phyloP scores from a whole-genome alignment of 441 rosid species.

The Viola pubescens region DNA sequence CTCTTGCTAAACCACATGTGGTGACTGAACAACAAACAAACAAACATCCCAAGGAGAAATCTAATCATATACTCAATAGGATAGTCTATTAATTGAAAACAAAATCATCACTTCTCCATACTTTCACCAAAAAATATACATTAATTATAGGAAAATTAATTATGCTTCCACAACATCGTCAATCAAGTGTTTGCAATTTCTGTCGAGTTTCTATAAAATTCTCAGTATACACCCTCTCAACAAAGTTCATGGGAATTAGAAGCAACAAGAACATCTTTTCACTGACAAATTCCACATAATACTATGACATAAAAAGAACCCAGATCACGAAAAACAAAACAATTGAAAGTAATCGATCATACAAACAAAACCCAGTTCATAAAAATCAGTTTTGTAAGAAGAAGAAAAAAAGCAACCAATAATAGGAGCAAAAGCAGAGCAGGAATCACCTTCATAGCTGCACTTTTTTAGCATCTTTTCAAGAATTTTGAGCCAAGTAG shows the following conservation, averaged over 20 bases:
- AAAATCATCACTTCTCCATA: too few species aligned
- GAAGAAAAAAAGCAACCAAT: not conserved
- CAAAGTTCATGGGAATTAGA: too few species aligned
- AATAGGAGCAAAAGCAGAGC: not conserved
- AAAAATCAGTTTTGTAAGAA: slow-evolving; percentile 3
- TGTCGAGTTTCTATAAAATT: too few species aligned
- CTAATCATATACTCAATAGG: slow-evolving; percentile 7
- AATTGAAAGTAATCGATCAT: not conserved
- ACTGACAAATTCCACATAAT: too few species aligned
- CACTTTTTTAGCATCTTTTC: slow-evolving; percentile 97
- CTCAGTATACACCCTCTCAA: too few species aligned
- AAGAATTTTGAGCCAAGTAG: slow-evolving; percentile 86
- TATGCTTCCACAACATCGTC: too few species aligned
- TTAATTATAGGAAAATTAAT: too few species aligned
- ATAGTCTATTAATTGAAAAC: too few species aligned
- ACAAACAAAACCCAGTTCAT: slow-evolving; percentile 2
- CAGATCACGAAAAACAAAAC: slow-evolving; percentile 4
- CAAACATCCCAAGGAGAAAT: slow-evolving; percentile 13
- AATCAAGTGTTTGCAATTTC: too few species aligned
- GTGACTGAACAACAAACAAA: slow-evolving; percentile 51
- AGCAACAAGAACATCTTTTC: too few species aligned
- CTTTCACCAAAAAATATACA: too few species aligned
- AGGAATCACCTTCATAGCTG: slow-evolving; percentile 62
- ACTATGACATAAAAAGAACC: not conserved
- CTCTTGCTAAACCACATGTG: slow-evolving; percentile 82